These are phyloP conservation scores for Elymus sibiricus DNA, from an alignment of 176 grass and related monocot species.

Conservation along the genomic window DNA sequence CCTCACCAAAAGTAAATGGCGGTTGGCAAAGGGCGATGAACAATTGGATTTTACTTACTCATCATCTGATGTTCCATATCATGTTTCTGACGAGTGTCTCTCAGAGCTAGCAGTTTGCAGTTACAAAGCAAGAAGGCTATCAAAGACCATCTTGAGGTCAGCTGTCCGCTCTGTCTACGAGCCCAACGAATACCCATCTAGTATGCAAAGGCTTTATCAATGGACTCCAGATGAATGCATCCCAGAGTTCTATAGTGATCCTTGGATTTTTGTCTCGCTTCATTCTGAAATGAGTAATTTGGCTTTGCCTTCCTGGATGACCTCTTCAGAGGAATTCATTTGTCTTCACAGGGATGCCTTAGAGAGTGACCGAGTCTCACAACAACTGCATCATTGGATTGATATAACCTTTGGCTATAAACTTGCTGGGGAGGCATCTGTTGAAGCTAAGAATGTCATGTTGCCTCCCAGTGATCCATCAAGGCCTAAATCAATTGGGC, in stretches of 20 bases:
- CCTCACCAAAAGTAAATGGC: conserved; percentile 96
- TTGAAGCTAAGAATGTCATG: conserved; percentile 96
- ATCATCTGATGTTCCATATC: conserved; percentile 92
- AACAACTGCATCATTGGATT: conserved; percentile 91
- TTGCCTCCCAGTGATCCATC: conserved; percentile 73
- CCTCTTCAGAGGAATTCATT: conserved; percentile 80
- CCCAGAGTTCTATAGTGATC: conserved; percentile 91
- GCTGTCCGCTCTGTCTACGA: conserved; percentile 91
- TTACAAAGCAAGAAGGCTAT: conserved; percentile 96
- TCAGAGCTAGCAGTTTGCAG: conserved; percentile 98
- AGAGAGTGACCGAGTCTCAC: conserved; percentile 85
- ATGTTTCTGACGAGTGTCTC: conserved; percentile 97
- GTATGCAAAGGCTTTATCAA: conserved; percentile 91
- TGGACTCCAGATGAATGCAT: conserved; percentile 98
- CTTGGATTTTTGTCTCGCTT: conserved; percentile 72
- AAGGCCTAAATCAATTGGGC: conserved; percentile 75
- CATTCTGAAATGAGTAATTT: conserved; percentile 96
- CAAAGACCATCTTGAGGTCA: conserved; percentile 69
- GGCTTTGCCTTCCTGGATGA: conserved; percentile 78
- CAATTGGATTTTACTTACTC: conserved; percentile 95
- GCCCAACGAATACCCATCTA: conserved; percentile 96
- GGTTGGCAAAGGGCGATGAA: conserved; percentile 93
- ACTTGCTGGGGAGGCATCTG: conserved; percentile 74
- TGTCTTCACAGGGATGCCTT: conserved; percentile 80
- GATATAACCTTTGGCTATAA: conserved; percentile 99